These are phyloP conservation scores for Yueomyces sp. DNA, from an alignment of 805 yeast species.

Conservation along the genomic window DNA sequence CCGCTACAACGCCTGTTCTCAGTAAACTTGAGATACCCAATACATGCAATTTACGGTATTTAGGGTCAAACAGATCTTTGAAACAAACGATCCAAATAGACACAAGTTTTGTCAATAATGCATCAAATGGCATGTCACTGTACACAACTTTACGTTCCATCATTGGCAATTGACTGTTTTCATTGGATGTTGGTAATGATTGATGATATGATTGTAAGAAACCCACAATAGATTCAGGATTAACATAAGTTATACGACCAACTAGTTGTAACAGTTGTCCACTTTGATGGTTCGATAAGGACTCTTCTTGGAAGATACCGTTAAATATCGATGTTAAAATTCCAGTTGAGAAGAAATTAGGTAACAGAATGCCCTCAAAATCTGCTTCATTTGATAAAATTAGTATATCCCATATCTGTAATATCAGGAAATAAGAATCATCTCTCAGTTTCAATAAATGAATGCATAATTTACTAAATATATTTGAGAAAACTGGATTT, in stretches of 20 bases:
- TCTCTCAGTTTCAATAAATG: slow-evolving; percentile 54
- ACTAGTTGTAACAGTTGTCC: slow-evolving; percentile 24
- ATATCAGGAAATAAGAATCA: slow-evolving; percentile 42
- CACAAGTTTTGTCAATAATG: slow-evolving; percentile 18
- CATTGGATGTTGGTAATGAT: slow-evolving; percentile 10
- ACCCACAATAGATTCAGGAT: slow-evolving; percentile 22
- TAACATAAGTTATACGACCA: slow-evolving; percentile 25
- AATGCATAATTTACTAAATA: slow-evolving; percentile 37
- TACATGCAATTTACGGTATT: slow-evolving; percentile 54
- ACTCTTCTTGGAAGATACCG: slow-evolving; percentile 19
- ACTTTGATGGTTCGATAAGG: slow-evolving; percentile 19
- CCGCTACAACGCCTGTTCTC: slow-evolving; percentile 23
- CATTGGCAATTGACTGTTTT: slow-evolving; percentile 11
- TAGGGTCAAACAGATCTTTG: slow-evolving; percentile 55
- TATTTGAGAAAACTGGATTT: slow-evolving; percentile 8
- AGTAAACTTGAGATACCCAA: slow-evolving; percentile 47
- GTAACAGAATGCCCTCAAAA: slow-evolving; percentile 11
- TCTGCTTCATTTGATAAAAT: slow-evolving; percentile 15
- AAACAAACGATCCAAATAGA: slow-evolving; percentile 33
- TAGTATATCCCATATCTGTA: slow-evolving; percentile 26
- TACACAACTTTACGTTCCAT: slow-evolving; percentile 12
- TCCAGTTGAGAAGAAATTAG: slow-evolving; percentile 17
- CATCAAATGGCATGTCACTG: slow-evolving; percentile 16
- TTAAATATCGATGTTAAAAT: slow-evolving; percentile 15
- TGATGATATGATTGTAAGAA: slow-evolving; percentile 17